These are phyloP conservation scores for Xylaria sp. DNA, from an alignment of 2,329 filamentous ascomycete genomes.

Conservation along the genomic window DNA sequence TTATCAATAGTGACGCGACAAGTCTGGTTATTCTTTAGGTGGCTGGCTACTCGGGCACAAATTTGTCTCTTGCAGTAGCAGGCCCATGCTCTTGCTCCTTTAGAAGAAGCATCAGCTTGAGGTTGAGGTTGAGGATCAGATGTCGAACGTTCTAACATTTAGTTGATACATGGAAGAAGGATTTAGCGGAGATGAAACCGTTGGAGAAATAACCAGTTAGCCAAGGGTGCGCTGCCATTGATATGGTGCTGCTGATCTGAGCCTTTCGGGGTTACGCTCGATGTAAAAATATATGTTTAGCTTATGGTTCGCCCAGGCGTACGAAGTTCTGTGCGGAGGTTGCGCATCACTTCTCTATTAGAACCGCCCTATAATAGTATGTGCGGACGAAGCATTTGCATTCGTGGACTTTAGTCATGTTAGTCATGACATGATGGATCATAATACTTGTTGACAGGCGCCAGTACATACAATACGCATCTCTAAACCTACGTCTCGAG, in stretches of 20 bases:
- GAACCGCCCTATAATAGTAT: not conserved
- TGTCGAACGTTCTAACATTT: not conserved
- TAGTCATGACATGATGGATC: not conserved
- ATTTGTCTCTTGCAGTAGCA: not conserved
- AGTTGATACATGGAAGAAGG: constrained; percentile 5
- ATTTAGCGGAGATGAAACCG: not conserved
- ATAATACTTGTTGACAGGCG: not conserved
- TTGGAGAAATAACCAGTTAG: constrained; percentile 11
- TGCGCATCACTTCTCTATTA: constrained; percentile 3
- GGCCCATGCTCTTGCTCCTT: not conserved
- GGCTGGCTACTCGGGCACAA: not conserved
- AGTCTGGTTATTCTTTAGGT: not conserved
- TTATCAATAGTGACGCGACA: not conserved
- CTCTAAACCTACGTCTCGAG: too few species aligned
- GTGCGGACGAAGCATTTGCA: constrained; percentile 3
- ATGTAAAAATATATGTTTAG: constrained; percentile 21
- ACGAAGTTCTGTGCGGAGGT: not conserved
- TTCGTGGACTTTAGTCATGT: not conserved
- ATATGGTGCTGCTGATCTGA: constrained; percentile 16
- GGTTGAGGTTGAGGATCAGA: not conserved
- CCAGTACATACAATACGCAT: not conserved
- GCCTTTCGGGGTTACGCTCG: not conserved
- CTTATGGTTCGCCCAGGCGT: not conserved
- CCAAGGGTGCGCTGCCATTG: not conserved
- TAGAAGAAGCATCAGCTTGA: not conserved